These are phyloP conservation scores for Ephemerocybe angulata DNA, from an alignment of 768 basidiomycete genomes.

Conservation along the genomic window DNA sequence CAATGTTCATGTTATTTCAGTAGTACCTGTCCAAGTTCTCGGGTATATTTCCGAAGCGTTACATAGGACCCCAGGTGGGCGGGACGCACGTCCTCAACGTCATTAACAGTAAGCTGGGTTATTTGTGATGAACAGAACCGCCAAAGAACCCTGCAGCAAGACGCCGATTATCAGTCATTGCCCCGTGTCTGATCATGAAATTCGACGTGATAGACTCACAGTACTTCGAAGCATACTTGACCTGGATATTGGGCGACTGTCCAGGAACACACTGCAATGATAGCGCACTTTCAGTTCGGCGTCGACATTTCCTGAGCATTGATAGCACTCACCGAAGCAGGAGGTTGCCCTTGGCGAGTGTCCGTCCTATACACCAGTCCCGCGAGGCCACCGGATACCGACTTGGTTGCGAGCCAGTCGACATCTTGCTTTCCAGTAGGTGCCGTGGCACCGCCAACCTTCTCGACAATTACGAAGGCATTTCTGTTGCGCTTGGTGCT, in stretches of 20 bases:
- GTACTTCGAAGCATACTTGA: conserved; percentile 46
- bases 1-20: no score
- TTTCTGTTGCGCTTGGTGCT: conserved; percentile 31
- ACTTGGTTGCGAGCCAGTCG: conserved; percentile 47
- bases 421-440: conserved; percentile 39
- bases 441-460: conserved; percentile 32
- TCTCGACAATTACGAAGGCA: conserved; percentile 41
- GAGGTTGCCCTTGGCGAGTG: conserved; percentile 50
- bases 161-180: neutral
- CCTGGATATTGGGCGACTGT: conserved; percentile 29
- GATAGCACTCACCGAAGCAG: conserved; percentile 31
- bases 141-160: neutral
- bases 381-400: conserved; percentile 43
- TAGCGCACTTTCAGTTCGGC: neutral
- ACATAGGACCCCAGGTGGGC: no score
- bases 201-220: conserved; percentile 30
- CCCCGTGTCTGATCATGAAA: neutral
- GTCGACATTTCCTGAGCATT: neutral
- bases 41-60: no score
- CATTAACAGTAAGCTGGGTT: no score
- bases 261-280: conserved; percentile 32
- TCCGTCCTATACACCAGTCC: conserved; percentile 45
- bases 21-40: no score
- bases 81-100: no score
- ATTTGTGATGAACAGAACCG: neutral